Evolutionary conservation across 768 basidiomycete genomes (phyloP).

Genomic region (Pholiota molesta): DNA sequence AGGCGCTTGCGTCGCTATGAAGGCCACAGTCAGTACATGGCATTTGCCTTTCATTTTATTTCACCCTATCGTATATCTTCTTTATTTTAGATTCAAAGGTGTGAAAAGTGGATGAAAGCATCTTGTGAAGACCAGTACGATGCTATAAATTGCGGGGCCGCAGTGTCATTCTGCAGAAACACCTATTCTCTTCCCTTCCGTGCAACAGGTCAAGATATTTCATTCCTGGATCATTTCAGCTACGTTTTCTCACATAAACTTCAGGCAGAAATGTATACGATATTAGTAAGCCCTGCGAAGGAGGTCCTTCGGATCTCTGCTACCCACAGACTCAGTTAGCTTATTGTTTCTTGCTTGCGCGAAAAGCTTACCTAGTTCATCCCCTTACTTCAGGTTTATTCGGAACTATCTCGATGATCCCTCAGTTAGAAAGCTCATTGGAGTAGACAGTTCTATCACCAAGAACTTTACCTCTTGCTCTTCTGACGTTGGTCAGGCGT

Average conservation of each 20-base stretch:
- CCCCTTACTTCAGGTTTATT: slow-evolving; percentile 47
- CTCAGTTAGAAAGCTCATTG: slow-evolving; percentile 55
- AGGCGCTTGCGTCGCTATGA: slow-evolving; percentile 58
- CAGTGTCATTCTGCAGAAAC: slow-evolving; percentile 59
- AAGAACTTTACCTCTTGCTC: slow-evolving; percentile 38
- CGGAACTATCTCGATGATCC: slow-evolving; percentile 62
- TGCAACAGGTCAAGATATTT: slow-evolving; percentile 38
- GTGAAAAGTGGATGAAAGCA: slow-evolving; percentile 54
- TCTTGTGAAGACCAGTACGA: slow-evolving; percentile 70
- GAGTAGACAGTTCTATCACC: slow-evolving; percentile 55
- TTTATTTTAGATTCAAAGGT: slow-evolving; percentile 57
- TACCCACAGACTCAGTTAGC: slow-evolving; percentile 52
- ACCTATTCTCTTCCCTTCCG: slow-evolving; percentile 48
- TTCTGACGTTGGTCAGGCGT: slow-evolving; percentile 47
- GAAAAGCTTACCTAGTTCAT: neutral
- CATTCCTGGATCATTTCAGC: too few relatives aligned
- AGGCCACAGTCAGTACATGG: slow-evolving; percentile 48
- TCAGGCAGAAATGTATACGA: slow-evolving; percentile 66
- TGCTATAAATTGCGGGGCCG: slow-evolving; percentile 63
- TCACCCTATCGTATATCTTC: neutral
- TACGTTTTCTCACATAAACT: neutral
- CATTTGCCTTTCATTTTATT: neutral
- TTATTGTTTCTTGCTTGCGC: neutral
- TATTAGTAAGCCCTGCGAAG: slow-evolving; percentile 62
- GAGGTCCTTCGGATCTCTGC: slow-evolving; percentile 52